Evolutionary conservation across 176 grass and related monocot genomes (phyloP).

Genomic region (Zoysia pacifica): DNA sequence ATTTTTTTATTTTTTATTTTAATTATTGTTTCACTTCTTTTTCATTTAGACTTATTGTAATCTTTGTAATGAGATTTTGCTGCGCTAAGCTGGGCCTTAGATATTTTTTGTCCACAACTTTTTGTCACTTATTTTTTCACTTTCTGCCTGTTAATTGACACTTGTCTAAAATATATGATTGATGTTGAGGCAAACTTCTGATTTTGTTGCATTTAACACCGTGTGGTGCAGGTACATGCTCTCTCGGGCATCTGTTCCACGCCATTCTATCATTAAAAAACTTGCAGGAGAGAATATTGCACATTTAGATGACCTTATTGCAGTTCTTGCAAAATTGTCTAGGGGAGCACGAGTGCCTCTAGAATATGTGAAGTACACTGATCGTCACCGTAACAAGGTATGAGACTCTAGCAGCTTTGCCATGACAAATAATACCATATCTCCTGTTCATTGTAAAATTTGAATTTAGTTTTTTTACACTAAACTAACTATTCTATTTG

Average conservation of each 20-base stretch:
- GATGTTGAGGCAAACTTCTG: neutral
- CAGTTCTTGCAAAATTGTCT: conserved; percentile 80
- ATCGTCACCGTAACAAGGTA: conserved; percentile 96
- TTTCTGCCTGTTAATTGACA: conserved; percentile 22
- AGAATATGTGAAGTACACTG: conserved; percentile 89
- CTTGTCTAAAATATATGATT: conserved; percentile 24
- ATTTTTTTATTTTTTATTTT: neutral
- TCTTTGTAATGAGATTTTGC: conserved; percentile 15
- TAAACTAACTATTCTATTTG: conserved; percentile 36
- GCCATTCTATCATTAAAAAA: conserved; percentile 98
- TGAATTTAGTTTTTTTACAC: neutral
- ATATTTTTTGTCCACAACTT: neutral
- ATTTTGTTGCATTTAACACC: conserved; percentile 39
- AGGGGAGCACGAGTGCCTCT: conserved; percentile 92
- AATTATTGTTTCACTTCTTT: neutral
- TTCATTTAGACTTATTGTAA: conserved; percentile 6
- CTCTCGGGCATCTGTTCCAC: conserved; percentile 90
- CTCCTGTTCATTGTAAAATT: conserved; percentile 20
- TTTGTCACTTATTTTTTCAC: conserved; percentile 5
- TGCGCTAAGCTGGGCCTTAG: neutral
- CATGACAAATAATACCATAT: conserved; percentile 8
- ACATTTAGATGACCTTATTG: conserved; percentile 77
- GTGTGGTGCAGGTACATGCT: conserved; percentile 86
- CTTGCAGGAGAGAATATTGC: conserved; percentile 82
- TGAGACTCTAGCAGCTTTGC: conserved; percentile 20